A percentile compares a stretch with the other conserved stretches of the same genome.
Conservation (phyloP, 2,329 filamentous ascomycete genomes). For the Incumbomyces lentus region DNA sequence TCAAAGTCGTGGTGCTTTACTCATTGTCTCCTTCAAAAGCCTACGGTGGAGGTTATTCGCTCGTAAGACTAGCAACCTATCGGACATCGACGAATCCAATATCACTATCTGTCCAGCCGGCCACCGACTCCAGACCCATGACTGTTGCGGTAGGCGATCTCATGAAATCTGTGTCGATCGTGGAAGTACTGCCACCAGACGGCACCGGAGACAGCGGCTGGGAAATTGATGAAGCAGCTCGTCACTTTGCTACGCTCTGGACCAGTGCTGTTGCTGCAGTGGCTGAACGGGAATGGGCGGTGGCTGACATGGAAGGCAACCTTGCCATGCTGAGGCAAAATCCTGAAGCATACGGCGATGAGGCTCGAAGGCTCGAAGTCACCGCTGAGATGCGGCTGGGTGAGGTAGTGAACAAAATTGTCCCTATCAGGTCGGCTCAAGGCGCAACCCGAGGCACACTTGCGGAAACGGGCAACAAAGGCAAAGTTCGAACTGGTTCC, state of each 20-base stretch:
- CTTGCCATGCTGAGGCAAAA: constrained; percentile 66
- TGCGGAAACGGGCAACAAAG: constrained; percentile 1
- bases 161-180: constrained; percentile 80
- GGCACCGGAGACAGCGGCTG: constrained; percentile 8
- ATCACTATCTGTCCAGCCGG: constrained; percentile 61
- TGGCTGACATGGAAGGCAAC: constrained; percentile 81
- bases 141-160: constrained; percentile 78
- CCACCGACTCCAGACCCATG: constrained; percentile 29
- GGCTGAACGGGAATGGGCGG: constrained; percentile 63
- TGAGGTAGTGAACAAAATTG: constrained; percentile 86
- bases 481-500: constrained; percentile 6
- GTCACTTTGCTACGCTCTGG: constrained; percentile 77
- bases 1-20: constrained; percentile 71
- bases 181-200: constrained; percentile 50
- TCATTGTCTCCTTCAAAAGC: constrained; percentile 30
- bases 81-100: constrained; percentile 76
- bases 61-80: constrained; percentile 65
- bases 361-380: constrained; percentile 59
- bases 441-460: constrained; percentile 1
- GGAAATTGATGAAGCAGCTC: constrained; percentile 57
- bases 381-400: constrained; percentile 76
- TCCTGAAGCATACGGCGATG: constrained; percentile 61
- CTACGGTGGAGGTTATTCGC: constrained; percentile 27
- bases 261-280: constrained; percentile 66
- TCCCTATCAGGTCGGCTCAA: constrained; percentile 56